Evolutionary conservation across 2,329 filamentous ascomycete species (phyloP).

Genomic region (Paraphoma sp.): DNA sequence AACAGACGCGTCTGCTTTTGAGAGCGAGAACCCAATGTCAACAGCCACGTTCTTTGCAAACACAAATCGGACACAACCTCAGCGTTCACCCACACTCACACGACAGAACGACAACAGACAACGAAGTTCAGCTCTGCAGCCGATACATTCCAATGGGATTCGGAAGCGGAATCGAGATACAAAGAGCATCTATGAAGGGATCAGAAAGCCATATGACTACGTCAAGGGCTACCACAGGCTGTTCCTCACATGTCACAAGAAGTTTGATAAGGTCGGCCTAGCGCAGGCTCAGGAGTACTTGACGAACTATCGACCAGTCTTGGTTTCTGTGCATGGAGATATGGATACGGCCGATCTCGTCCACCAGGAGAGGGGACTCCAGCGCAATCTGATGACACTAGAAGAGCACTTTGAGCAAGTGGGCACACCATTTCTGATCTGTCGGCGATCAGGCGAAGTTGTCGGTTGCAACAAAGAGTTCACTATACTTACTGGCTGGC

Average conservation of each 20-base stretch:
- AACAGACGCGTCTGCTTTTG: slow-evolving; percentile 50
- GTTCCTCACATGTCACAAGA: slow-evolving; percentile 77
- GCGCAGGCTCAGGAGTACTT: slow-evolving; percentile 86
- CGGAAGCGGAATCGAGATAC: slow-evolving; percentile 71
- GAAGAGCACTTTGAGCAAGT: slow-evolving; percentile 89
- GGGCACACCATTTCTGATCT: slow-evolving; percentile 90
- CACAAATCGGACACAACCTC: slow-evolving; percentile 36
- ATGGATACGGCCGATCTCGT: slow-evolving; percentile 87
- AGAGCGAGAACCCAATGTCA: slow-evolving; percentile 49
- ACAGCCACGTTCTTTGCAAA: slow-evolving; percentile 44
- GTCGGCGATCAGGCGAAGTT: slow-evolving; percentile 91
- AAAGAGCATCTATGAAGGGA: slow-evolving; percentile 84
- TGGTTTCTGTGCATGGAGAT: slow-evolving; percentile 91
- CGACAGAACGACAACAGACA: slow-evolving; percentile 34
- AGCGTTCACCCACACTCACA: slow-evolving; percentile 35
- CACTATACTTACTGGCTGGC: slow-evolving; percentile 93
- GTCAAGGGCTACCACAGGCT: slow-evolving; percentile 89
- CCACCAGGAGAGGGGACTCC: slow-evolving; percentile 97
- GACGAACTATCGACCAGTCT: slow-evolving; percentile 87
- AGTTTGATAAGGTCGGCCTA: slow-evolving; percentile 78
- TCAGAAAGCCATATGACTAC: slow-evolving; percentile 91
- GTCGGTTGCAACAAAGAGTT: slow-evolving; percentile 96
- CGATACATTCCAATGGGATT: slow-evolving; percentile 39
- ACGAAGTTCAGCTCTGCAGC: slow-evolving; percentile 40
- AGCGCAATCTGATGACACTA: slow-evolving; percentile 89